Evolutionary conservation across 345 rosid species (phyloP), one percentile per base, ranked within the genome.

Genomic region (Balakata baccata): DNA sequence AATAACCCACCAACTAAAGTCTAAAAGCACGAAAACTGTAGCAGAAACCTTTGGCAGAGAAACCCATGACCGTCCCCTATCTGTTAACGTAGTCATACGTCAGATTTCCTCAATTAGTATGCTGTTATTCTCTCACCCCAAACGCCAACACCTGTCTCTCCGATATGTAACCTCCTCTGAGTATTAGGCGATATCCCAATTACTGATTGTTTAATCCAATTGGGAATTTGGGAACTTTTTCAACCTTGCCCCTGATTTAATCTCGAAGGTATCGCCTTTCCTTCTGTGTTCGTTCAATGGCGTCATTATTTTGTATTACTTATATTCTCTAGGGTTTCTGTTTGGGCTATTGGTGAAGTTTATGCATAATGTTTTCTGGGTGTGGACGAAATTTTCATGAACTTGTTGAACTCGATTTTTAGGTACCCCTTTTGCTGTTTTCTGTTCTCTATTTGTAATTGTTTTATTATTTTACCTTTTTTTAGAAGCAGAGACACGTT

Each of bases 221-320:
- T 68, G 8, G 16, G 69, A 43, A 37, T 68, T 8, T 38, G 49
- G 43, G 64, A 18, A 58, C 17, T 23, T 23, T 22, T 18, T 46
- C 3, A 58, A 41, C 11, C 22, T 34, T 61, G 45, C 8, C 39
- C 11, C 37, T 57, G 49, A 70, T 70, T 11, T 57, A 6, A n/a
- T 6, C 57, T n/a, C 6, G 57, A 70, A 70, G 74, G 73, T 70
- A 70, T 13, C n/a, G n/a, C 9, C 39, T 70, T 70, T 57, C 20
- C 9, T 11, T 54, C 34, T 39, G 2, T 38, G 3, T 53, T 68
- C 25, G 20, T 12, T 65, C 11, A 39, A 17, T 9, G 47, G 47
- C 14, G 20, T 65, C 14, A 1, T 45, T 13, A 11, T 43, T 29
- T 43, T 43, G 47, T 45, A 11, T 49, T 50, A 47, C 54, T 67